These are phyloP conservation scores for Ophiocordyceps camponoti-floridani DNA, from an alignment of 2,329 filamentous ascomycete genomes.

Conservation along the genomic window DNA sequence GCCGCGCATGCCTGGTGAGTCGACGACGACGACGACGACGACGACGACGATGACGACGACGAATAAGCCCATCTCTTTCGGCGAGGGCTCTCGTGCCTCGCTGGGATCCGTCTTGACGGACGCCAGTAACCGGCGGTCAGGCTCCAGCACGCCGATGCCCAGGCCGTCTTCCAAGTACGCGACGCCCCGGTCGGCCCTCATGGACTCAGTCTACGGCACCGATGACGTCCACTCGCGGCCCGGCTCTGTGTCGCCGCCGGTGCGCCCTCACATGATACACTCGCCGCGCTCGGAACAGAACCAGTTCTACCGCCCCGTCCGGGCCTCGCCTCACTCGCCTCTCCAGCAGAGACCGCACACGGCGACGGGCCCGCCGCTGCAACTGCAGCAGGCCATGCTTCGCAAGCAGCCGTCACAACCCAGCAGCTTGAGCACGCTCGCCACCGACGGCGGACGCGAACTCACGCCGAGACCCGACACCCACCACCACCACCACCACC, in stretches of 20 bases:
- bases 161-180: constrained; percentile 14
- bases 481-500: constrained; percentile 5
- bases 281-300: constrained; percentile 18
- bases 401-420: constrained; percentile 33
- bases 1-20: constrained; percentile 11
- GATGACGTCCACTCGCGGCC: constrained; percentile 22
- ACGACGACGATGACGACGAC: not conserved
- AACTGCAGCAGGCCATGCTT: constrained; percentile 9
- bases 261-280: constrained; percentile 8
- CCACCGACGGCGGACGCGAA: constrained; percentile 21
- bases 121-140: constrained; percentile 28
- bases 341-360: constrained; percentile 42
- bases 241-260: constrained; percentile 11
- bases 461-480: constrained; percentile 6
- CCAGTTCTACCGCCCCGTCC: constrained; percentile 43
- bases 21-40: not conserved
- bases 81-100: constrained; percentile 27
- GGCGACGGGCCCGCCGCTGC: constrained; percentile 18
- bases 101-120: constrained; percentile 32
- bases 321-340: constrained; percentile 44
- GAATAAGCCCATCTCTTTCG: not conserved
- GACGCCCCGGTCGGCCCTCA: constrained; percentile 13
- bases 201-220: constrained; percentile 31
- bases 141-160: constrained; percentile 6
- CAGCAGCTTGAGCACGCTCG: constrained; percentile 34